These are phyloP conservation scores for cucumber (Cucumis sativus) DNA, from an alignment of 306 rosid species.

Conservation along the genomic window DNA sequence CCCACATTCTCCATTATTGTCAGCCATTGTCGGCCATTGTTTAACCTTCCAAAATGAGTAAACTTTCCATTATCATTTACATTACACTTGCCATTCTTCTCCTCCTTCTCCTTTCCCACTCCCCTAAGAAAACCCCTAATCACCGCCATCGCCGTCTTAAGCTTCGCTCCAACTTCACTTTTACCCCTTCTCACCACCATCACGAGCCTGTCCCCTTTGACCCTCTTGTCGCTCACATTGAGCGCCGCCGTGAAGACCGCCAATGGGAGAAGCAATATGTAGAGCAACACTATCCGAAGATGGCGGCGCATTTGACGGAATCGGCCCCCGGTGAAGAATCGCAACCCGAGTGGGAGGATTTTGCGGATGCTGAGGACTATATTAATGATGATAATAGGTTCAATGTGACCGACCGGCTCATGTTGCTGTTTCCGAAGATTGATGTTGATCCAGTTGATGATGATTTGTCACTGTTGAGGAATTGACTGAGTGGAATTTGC, in stretches of 20 bases:
- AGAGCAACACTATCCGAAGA: conserved; percentile 40
- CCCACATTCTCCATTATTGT: neutral
- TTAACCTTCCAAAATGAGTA: conserved; percentile 30
- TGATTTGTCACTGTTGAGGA: conserved; percentile 43
- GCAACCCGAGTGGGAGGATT: conserved; percentile 88
- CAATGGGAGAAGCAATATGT: conserved; percentile 70
- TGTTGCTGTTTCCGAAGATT: conserved; percentile 64
- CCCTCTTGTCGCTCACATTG: conserved; percentile 77
- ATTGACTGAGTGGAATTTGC: conserved; percentile 74
- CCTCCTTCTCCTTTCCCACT: conserved; percentile 47
- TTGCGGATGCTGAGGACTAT: conserved; percentile 77
- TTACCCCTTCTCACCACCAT: conserved; percentile 20
- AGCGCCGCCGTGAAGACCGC: conserved; percentile 82
- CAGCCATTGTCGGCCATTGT: neutral
- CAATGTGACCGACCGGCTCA: conserved; percentile 54
- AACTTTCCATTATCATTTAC: conserved; percentile 45
- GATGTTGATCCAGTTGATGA: conserved; percentile 58
- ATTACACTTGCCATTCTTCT: conserved; percentile 29
- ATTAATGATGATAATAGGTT: conserved; percentile 74
- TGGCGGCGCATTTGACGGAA: conserved; percentile 10
- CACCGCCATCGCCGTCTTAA: conserved; percentile 79
- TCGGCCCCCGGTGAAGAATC: conserved; percentile 67
- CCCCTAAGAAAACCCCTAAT: conserved; percentile 29
- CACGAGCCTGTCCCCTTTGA: conserved; percentile 55
- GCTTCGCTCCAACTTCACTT: conserved; percentile 75